A percentile compares a stretch with the other conserved stretches of the same genome.
Evolutionary conservation across 2,329 filamentous ascomycete genomes (phyloP).

Genomic region (Aplosporella prunicola): DNA sequence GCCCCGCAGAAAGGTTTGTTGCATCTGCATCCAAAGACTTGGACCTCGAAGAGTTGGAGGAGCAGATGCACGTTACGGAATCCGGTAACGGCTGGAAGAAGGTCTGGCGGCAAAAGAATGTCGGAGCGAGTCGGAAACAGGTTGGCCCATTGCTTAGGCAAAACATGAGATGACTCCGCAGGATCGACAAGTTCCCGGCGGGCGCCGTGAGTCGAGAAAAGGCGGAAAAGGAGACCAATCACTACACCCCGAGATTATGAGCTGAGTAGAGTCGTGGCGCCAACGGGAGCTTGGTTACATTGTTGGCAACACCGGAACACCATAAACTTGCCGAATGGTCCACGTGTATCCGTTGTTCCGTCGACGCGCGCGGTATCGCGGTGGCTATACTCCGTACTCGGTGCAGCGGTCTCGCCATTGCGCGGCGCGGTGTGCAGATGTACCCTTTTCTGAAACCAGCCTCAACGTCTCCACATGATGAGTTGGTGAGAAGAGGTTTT

Average conservation of each 20-base stretch:
- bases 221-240: conserved; percentile 6
- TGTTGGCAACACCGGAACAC: conserved; percentile 6
- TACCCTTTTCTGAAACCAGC: neutral
- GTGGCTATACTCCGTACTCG: too few relatives aligned
- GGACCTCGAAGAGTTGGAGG: conserved; percentile 45
- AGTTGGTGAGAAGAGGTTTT: too few relatives aligned
- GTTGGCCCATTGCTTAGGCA: conserved; percentile 51
- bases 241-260: conserved; percentile 8
- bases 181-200: conserved; percentile 1
- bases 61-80: conserved; percentile 29
- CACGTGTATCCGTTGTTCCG: conserved; percentile 12
- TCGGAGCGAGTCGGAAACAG: conserved; percentile 52
- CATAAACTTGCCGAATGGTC: too few relatives aligned
- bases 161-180: conserved; percentile 8
- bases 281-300: conserved; percentile 8
- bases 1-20: conserved; percentile 48
- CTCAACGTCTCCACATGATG: conserved; percentile 1
- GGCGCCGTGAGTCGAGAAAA: conserved; percentile 4
- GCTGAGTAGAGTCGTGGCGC: conserved; percentile 7
- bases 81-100: conserved; percentile 39
- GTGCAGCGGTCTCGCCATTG: neutral
- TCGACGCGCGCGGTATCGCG: too few relatives aligned
- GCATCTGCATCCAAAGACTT: conserved; percentile 39
- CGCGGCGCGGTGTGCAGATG: too few relatives aligned
- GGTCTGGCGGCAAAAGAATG: conserved; percentile 57